Evolutionary conservation across 441 rosid genomes (phyloP).

Genomic region (Pelargonium australe): DNA sequence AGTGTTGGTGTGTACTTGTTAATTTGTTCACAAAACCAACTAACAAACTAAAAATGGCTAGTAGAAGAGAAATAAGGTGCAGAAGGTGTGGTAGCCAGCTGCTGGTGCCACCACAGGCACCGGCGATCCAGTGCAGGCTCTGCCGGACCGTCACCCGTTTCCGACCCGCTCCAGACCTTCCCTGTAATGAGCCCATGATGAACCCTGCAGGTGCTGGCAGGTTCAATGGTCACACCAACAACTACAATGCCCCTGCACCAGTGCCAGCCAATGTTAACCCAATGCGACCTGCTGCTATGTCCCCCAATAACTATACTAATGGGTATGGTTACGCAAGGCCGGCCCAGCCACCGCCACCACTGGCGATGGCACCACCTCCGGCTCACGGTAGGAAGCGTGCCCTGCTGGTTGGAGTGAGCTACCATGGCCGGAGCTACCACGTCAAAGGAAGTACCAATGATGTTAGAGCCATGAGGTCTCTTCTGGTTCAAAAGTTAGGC

Average conservation of each 20-base stretch:
- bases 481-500: slow-evolving; percentile 54
- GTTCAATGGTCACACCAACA: not conserved
- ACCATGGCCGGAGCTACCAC: slow-evolving; percentile 42
- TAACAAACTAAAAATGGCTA: slow-evolving; percentile 25
- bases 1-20: too few relatives aligned
- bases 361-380: slow-evolving; percentile 27
- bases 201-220: not conserved
- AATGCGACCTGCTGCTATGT: not conserved
- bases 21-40: too few relatives aligned
- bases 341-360: slow-evolving; percentile 14
- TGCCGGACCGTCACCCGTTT: slow-evolving; percentile 44
- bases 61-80: slow-evolving; percentile 39
- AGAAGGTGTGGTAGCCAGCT: slow-evolving; percentile 43
- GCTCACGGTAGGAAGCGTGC: slow-evolving; percentile 61
- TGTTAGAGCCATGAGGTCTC: slow-evolving; percentile 56
- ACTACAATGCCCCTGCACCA: not conserved
- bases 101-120: slow-evolving; percentile 36
- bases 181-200: not conserved
- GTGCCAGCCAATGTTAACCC: not conserved
- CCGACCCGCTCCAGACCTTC: slow-evolving; percentile 14
- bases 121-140: slow-evolving; percentile 35
- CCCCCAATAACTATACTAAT: not conserved
- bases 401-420: slow-evolving; percentile 59
- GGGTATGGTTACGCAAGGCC: not conserved
- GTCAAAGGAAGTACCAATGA: slow-evolving; percentile 68